Evolutionary conservation across 129 eudicot species (phyloP).

Genomic region (Helichrysum umbraculigerum): DNA sequence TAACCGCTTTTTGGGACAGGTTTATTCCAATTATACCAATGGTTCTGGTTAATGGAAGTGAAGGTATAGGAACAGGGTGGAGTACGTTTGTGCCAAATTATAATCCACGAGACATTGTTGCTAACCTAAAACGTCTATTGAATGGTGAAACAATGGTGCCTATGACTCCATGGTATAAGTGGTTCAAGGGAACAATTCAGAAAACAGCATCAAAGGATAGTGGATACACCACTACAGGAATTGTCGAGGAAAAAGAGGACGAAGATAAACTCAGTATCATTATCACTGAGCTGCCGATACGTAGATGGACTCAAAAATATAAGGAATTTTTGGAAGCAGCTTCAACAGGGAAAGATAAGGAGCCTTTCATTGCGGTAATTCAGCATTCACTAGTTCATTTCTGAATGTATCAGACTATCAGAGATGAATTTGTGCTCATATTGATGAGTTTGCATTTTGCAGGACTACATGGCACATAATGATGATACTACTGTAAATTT

Average conservation of each 20-base stretch:
- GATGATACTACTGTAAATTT: conserved; percentile 59
- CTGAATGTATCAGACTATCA: no score
- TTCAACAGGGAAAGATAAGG: conserved; percentile 60
- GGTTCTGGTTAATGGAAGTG: conserved; percentile 92
- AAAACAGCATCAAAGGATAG: conserved; percentile 62
- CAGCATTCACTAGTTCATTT: neutral
- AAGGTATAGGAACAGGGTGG: conserved; percentile 99
- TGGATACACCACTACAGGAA: conserved; percentile 56
- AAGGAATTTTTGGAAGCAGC: conserved; percentile 75
- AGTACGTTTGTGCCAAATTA: conserved; percentile 85
- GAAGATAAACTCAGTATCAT: conserved; percentile 15
- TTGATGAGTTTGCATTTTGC: conserved; percentile 26
- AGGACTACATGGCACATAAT: conserved; percentile 61
- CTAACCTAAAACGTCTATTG: conserved; percentile 57
- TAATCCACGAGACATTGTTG: conserved; percentile 77
- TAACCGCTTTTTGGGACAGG: conserved; percentile 40
- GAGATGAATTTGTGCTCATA: neutral
- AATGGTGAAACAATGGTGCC: conserved; percentile 69
- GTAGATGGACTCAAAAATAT: conserved; percentile 89
- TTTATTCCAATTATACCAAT: conserved; percentile 78
- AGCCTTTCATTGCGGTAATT: conserved; percentile 68
- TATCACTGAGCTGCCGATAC: conserved; percentile 75
- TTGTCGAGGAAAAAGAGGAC: conserved; percentile 63
- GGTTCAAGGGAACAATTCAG: conserved; percentile 72
- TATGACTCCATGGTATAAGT: conserved; percentile 96